Conservation (phyloP, 495 filamentous ascomycete species). For the Durotheca rogersii region DNA sequence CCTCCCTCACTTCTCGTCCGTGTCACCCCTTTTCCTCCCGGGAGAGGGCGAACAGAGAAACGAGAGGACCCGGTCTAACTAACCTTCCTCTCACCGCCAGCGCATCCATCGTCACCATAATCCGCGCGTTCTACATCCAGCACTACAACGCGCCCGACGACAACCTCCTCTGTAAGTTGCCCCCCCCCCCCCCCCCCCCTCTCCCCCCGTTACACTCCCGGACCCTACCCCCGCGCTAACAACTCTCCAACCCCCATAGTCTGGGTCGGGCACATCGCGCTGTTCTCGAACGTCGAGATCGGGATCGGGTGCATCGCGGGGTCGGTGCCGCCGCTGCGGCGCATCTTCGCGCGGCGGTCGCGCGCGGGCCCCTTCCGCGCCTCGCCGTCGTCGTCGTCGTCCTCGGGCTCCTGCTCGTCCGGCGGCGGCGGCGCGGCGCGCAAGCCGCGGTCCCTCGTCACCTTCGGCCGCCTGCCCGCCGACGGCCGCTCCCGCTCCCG, state of each 20-base stretch:
- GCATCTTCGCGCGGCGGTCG: no score
- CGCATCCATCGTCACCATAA: constrained; percentile 4
- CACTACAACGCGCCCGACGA: not conserved
- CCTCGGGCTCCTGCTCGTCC: not conserved
- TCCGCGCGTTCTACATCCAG: not conserved
- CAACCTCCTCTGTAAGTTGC: constrained; percentile 1
- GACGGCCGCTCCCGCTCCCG: not conserved
- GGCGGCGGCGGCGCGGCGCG: not conserved
- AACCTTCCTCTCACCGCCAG: not conserved
- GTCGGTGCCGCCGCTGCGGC: not conserved
- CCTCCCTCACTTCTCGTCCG: no score
- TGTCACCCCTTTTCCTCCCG: no score
- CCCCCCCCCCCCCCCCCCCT: no score
- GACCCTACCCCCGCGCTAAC: not conserved
- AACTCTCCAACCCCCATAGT: not conserved
- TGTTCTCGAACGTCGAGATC: constrained; percentile 5
- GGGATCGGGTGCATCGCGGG: not conserved
- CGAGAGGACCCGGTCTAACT: no score
- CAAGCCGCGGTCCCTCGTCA: constrained; percentile 1
- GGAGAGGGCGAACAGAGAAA: no score
- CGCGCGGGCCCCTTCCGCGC: not conserved
- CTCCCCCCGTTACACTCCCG: not conserved
- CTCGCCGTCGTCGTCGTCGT: not conserved
- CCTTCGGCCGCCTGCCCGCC: constrained; percentile 1
- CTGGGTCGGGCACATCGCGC: constrained; percentile 2